phyloP scores from a whole-genome alignment of 108 stramenopile species.

The Pseudonitzschia pungens region DNA sequence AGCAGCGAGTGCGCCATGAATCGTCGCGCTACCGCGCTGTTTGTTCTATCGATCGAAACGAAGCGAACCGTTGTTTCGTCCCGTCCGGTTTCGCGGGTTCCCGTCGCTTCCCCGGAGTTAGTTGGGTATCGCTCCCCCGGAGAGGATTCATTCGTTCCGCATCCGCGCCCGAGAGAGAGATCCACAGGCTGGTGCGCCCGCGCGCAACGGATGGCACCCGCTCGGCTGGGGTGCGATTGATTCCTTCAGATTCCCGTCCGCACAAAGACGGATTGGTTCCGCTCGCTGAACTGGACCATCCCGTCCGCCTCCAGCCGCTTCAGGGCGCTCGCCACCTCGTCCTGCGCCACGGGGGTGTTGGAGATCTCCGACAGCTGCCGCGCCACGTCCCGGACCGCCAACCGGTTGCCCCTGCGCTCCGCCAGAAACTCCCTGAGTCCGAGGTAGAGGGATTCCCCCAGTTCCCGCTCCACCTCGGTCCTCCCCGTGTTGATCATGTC shows the following conservation, averaged over 20 bases:
- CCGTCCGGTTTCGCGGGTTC: too few species aligned
- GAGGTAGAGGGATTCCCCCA: conserved; percentile 56
- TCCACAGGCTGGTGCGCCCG: too few species aligned
- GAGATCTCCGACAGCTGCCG: conserved; percentile 70
- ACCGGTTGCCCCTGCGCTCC: conserved; percentile 55
- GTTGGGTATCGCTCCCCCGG: too few species aligned
- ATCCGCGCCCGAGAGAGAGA: too few species aligned
- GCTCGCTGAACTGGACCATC: conserved; percentile 76
- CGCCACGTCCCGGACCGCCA: conserved; percentile 65
- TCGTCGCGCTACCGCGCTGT: too few species aligned
- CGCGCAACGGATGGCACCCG: too few species aligned
- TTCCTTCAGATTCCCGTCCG: conserved; percentile 28
- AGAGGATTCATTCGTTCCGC: too few species aligned
- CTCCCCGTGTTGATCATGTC: conserved; percentile 96
- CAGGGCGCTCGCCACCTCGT: conserved; percentile 63
- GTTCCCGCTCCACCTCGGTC: conserved; percentile 75
- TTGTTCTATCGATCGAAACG: too few species aligned
- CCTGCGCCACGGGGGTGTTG: conserved; percentile 48
- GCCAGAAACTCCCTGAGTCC: conserved; percentile 65
- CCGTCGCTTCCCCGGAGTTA: too few species aligned
- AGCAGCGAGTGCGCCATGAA: too few species aligned
- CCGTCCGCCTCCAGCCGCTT: conserved; percentile 77
- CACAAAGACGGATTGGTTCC: conserved; percentile 81
- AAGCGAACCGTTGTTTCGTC: too few species aligned
- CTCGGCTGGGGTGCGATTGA: not conserved